Percentiles rank a stretch among this genome's conserved stretches.
Conservation (phyloP, 106 monocot species). For the Dioscorea zingiberensis region DNA sequence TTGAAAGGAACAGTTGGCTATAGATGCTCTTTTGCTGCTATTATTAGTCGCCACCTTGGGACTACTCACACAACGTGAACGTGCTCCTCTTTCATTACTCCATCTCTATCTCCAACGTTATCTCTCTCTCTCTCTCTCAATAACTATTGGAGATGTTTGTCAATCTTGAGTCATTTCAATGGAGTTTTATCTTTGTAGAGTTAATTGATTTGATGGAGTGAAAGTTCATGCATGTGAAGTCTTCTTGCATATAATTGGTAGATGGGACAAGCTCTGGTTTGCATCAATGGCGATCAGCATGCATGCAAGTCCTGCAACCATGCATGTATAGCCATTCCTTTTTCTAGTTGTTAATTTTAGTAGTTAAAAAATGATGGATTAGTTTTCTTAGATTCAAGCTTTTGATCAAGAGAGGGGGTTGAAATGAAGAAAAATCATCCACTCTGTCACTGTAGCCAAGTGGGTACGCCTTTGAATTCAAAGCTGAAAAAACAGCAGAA, state of each 20-base stretch:
- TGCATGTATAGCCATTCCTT: too few relatives aligned
- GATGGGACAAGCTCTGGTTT: neutral
- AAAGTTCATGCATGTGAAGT: neutral
- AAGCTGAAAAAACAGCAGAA: too few relatives aligned
- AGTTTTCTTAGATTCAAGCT: too few relatives aligned
- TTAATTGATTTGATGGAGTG: neutral
- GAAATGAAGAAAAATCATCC: too few relatives aligned
- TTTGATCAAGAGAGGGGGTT: too few relatives aligned
- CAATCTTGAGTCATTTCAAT: neutral
- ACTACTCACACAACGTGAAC: conserved; percentile 3
- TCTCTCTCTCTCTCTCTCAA: neutral
- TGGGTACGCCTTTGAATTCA: too few relatives aligned
- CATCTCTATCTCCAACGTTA: neutral
- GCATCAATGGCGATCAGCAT: too few relatives aligned
- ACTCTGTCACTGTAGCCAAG: too few relatives aligned
- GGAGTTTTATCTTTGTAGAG: neutral
- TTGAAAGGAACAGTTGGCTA: conserved; percentile 1
- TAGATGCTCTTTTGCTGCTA: conserved; percentile 1
- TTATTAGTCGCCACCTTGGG: conserved; percentile 10
- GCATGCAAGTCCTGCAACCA: too few relatives aligned
- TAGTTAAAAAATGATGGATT: too few relatives aligned
- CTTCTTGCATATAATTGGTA: neutral
- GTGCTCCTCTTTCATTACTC: neutral
- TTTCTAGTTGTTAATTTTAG: too few relatives aligned
- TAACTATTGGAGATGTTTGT: neutral